phyloP scores from a whole-genome alignment of 192 early-diverging fungal genomes.

The Podila clonocystis region DNA sequence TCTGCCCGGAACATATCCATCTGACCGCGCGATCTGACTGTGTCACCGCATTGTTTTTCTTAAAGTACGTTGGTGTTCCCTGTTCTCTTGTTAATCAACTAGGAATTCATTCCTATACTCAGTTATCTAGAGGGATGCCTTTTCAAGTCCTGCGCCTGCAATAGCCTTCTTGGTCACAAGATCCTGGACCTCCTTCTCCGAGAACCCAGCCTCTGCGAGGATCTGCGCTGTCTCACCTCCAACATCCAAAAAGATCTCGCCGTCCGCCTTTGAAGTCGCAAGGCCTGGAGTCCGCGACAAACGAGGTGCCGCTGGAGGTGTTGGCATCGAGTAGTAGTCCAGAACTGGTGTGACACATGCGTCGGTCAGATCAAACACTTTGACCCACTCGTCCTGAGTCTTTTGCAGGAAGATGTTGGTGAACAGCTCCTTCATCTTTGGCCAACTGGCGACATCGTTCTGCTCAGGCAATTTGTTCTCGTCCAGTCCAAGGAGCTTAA shows the following conservation, averaged over 20 bases:
- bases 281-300: slow-evolving; percentile 63
- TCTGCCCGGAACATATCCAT: no score
- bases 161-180: slow-evolving; percentile 42
- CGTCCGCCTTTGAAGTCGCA: not conserved
- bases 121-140: slow-evolving; percentile 18
- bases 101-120: no score
- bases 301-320: slow-evolving; percentile 62
- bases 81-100: no score
- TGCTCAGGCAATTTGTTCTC: slow-evolving; percentile 55
- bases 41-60: no score
- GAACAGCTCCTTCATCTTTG: slow-evolving; percentile 60
- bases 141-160: slow-evolving; percentile 31
- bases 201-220: slow-evolving; percentile 53
- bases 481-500: slow-evolving; percentile 56
- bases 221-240: slow-evolving; percentile 60
- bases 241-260: slow-evolving; percentile 44
- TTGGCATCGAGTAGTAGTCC: slow-evolving; percentile 50
- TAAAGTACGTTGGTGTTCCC: no score
- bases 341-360: slow-evolving; percentile 75
- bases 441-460: slow-evolving; percentile 63
- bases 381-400: slow-evolving; percentile 70
- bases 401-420: slow-evolving; percentile 58
- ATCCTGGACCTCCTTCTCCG: slow-evolving; percentile 48
- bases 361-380: slow-evolving; percentile 67
- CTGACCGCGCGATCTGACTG: no score